Base-by-base conservation (phyloP, 805 yeast species). In the Schizosaccharomyces cryophilus region DNA sequence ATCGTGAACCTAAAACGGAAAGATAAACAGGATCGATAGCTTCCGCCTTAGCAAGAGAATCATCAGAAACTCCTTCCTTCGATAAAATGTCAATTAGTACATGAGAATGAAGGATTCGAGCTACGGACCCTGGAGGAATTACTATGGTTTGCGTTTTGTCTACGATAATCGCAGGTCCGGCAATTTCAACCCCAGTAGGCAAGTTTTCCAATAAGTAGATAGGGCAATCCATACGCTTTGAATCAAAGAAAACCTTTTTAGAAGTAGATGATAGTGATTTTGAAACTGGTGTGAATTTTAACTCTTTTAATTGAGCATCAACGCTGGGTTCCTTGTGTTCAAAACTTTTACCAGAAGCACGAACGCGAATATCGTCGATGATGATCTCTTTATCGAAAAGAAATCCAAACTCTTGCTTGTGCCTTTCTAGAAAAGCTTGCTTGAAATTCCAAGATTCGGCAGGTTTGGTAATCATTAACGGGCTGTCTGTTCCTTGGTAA, bases 401-500 rank as follows among this genome's bases (percentile, higher is more conserved):
- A 69, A 85, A 85, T 0, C 90, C 90, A 71, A 85, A 86, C 68
- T 86, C 93, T 62, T 80, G 75, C 64, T 77, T 73, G 67, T 85
- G 94, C 61, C 75, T 71, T 15, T 74, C 73, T 56, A 76, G 70
- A 68, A 84, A 85, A 59, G 74, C 73, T 45, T 71, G 68, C 19
- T 69, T 66, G 66, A 77, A 79, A 31, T 73, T 72, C 66, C 66
- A 65, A 63, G 69, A 60, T 2, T 56, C 19, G n/a, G 48, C 55
- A 3, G 68, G 68, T 47, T 66, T 63, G 42, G 61, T 71, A n/a
- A 85, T 80, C 85, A 88, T 84, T 64, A 89, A 72, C 51, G 84
- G 82, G 2, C 95, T 84, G 67, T 89, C 96, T n/a, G 95, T 84
- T 7, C 96, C 96, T 64, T 80, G 80, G 68, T 85, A 89, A 67